Conservation (phyloP, 192 early-diverging fungal genomes). For the Backusella australiensis region DNA sequence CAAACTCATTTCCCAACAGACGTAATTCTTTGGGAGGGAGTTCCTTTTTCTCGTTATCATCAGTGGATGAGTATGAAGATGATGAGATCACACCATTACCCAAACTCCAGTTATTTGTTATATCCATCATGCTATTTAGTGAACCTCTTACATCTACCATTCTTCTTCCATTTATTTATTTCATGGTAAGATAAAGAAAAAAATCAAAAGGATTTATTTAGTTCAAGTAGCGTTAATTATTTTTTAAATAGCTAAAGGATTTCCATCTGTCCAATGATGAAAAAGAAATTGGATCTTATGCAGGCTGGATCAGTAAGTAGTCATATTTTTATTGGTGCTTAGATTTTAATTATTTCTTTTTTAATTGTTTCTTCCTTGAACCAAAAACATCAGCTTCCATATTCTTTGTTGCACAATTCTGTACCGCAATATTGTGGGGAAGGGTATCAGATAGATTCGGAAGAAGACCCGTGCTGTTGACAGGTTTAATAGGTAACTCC, state of each 20-base stretch:
- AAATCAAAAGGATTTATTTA: neutral
- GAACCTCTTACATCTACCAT: slow-evolving; percentile 74
- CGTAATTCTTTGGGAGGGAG: neutral
- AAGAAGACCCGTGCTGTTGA: slow-evolving; percentile 73
- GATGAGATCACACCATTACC: slow-evolving; percentile 43
- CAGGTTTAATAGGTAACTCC: slow-evolving; percentile 76
- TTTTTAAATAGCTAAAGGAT: slow-evolving; percentile 52
- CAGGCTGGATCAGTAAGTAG: slow-evolving; percentile 59
- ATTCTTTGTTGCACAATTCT: slow-evolving; percentile 71
- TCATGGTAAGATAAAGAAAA: slow-evolving; percentile 53
- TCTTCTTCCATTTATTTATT: slow-evolving; percentile 83
- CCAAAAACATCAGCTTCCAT: slow-evolving; percentile 44
- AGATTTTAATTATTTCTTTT: slow-evolving; percentile 7
- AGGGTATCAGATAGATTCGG: slow-evolving; percentile 78
- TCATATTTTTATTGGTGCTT: neutral
- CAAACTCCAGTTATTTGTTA: slow-evolving; percentile 43
- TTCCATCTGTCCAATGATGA: slow-evolving; percentile 69
- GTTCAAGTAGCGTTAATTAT: neutral
- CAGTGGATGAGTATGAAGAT: neutral
- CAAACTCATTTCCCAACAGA: neutral
- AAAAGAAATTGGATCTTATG: slow-evolving; percentile 82
- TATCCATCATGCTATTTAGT: slow-evolving; percentile 51
- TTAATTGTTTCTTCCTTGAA: neutral
- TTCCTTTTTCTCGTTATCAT: neutral
- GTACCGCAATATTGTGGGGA: slow-evolving; percentile 72